phyloP scores from a whole-genome alignment of 495 filamentous ascomycete species.

The Aspergillus carlsbadensis region DNA sequence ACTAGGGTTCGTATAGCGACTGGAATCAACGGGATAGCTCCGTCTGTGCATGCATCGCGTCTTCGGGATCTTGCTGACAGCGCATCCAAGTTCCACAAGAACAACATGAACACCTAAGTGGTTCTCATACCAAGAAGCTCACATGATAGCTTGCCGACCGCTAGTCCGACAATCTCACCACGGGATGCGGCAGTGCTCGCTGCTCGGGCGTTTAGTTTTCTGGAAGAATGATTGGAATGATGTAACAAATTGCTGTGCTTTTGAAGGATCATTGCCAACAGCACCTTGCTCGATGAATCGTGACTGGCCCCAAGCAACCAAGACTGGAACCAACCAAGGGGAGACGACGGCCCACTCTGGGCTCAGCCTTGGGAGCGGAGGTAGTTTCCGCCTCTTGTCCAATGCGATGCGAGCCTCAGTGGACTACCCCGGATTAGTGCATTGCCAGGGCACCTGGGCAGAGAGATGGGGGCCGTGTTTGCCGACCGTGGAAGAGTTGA shows the following conservation, averaged over 20 bases:
- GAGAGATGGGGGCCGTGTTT: constrained; percentile 1
- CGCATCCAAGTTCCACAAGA: not conserved
- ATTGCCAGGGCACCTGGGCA: constrained; percentile 6
- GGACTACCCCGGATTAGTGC: constrained; percentile 2
- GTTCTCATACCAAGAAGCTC: no score
- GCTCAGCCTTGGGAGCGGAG: constrained; percentile 11
- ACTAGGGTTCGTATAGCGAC: no score
- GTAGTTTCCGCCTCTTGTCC: not conserved
- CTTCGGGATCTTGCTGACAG: no score
- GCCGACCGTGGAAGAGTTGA: not conserved
- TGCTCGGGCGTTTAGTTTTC: not conserved
- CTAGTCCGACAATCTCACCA: no score
- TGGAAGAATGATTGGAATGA: not conserved
- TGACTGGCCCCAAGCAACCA: no score
- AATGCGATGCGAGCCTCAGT: not conserved
- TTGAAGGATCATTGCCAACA: not conserved
- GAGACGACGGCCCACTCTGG: not conserved
- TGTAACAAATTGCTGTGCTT: not conserved
- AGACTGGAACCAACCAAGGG: not conserved
- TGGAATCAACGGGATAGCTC: no score
- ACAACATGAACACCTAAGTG: not conserved
- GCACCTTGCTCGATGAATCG: no score
- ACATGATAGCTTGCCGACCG: no score
- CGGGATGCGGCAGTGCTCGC: not conserved
- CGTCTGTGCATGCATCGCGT: no score